Evolutionary conservation across 352 stramenopile genomes (phyloP), one percentile per base, ranked within the genome.

Genomic region (Hyaloperonospora brassicae): DNA sequence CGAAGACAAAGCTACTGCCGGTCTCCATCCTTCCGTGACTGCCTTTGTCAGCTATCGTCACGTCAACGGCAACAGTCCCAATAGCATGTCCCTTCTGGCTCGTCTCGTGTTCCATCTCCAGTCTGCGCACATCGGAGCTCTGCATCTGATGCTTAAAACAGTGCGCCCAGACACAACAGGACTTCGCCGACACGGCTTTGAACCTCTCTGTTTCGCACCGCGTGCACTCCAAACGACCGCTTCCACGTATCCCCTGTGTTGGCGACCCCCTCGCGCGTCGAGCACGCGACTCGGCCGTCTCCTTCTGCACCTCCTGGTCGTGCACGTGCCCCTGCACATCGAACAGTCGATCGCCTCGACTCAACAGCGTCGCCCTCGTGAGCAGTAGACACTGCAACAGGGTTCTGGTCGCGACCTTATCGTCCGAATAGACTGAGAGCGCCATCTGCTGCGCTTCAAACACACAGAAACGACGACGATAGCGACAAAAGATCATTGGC

Each of bases 61-160:
- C 27, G 27, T 31, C 13, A 12, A 30, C 1, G 23, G 12, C 27
- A 30, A 41, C 21, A 42, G 27, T 9, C 41, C 40, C 39, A 2
- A 53, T n/a, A 23, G 11, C 27, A n/a, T 51, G 35, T 25, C 35
- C 17, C 48, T 9, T 43, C 22, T 21, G 22, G 13, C n/a, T 22
- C 38, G 14, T 24, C 10, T 43, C 22, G 1, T 43, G 5, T 2
- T 30, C 24, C n/a, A 4, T 27, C 24, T 53, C 39, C 35, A 61
- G 52, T 23, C 48, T 53, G 0, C 64, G 60, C 12, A 73, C 50
- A 11, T 47, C 38, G 43, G 79, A 70, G 50, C 73, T 79, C 49
- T 73, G 74, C 73, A 83, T 76, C 43, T 84, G 72, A 44, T 78
- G 68, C 50, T 73, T 76, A 22, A 87, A 80, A 58, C 76, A 87